phyloP scores from a whole-genome alignment of 495 filamentous ascomycete species.

The Usnea hakonensis region DNA sequence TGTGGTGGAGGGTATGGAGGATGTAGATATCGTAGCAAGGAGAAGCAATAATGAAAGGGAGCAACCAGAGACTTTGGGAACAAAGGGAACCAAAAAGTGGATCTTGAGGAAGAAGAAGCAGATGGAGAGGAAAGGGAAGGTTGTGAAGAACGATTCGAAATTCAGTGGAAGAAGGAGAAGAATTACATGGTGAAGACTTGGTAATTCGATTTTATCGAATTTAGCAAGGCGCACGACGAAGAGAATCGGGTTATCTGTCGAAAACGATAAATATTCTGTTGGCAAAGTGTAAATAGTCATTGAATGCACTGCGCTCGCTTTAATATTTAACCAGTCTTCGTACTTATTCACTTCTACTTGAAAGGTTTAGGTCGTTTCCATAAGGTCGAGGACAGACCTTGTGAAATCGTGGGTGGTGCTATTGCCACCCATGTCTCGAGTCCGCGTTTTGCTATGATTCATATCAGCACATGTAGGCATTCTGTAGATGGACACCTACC shows the following conservation, averaged over 20 bases:
- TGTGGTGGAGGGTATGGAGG: constrained; percentile 87
- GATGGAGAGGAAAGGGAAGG: constrained; percentile 88
- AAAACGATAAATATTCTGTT: not conserved
- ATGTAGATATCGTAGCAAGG: constrained; percentile 72
- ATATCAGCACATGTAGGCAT: constrained; percentile 27
- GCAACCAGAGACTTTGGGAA: constrained; percentile 38
- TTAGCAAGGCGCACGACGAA: constrained; percentile 11
- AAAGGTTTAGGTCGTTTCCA: constrained; percentile 49
- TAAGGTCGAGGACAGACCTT: constrained; percentile 80
- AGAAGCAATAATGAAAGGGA: constrained; percentile 45
- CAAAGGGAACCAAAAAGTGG: constrained; percentile 80
- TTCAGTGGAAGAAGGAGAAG: constrained; percentile 86
- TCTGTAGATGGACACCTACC: constrained; percentile 47
- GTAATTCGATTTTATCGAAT: not conserved
- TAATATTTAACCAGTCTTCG: not conserved
- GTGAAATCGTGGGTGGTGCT: constrained; percentile 92
- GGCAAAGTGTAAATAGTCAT: not conserved
- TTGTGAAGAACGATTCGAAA: constrained; percentile 82
- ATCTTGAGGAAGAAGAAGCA: constrained; percentile 93
- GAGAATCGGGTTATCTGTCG: not conserved
- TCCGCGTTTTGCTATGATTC: constrained; percentile 61
- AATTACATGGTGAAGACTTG: constrained; percentile 40
- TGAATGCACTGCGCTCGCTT: not conserved
- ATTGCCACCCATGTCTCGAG: constrained; percentile 89
- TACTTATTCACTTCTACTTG: constrained; percentile 5